These are phyloP conservation scores for Xylaria curta DNA, from an alignment of 495 filamentous ascomycete genomes.

Conservation along the genomic window DNA sequence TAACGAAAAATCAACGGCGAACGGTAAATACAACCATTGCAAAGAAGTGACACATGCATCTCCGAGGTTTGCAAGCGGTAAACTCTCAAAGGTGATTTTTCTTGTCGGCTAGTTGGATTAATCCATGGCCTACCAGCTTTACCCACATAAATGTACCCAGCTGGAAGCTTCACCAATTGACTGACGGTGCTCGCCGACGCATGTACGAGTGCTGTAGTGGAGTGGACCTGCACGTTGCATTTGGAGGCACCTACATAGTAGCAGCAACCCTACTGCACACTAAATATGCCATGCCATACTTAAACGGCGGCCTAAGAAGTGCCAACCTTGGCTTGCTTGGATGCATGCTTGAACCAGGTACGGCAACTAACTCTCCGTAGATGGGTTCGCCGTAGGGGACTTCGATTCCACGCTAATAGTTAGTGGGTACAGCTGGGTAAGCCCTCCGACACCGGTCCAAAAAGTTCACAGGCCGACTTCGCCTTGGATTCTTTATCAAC, in stretches of 20 bases:
- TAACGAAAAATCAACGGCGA: neutral
- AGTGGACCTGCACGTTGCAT: slow-evolving; percentile 7
- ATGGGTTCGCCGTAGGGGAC: neutral
- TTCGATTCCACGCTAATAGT: neutral
- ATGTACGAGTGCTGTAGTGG: neutral
- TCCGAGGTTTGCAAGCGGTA: neutral
- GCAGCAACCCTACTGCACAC: too few relatives aligned
- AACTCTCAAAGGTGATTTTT: too few relatives aligned
- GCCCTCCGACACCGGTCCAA: slow-evolving; percentile 49
- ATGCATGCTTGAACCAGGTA: neutral
- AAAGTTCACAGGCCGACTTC: slow-evolving; percentile 39
- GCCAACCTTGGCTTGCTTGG: neutral
- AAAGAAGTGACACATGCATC: neutral
- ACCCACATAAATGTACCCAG: too few relatives aligned
- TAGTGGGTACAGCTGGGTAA: slow-evolving; percentile 61
- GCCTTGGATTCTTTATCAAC: slow-evolving; percentile 8
- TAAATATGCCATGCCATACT: neutral
- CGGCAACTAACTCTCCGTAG: slow-evolving; percentile 7
- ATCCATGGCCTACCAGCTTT: too few relatives aligned
- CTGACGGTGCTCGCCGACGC: slow-evolving; percentile 2
- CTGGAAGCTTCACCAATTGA: too few relatives aligned
- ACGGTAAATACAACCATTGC: neutral
- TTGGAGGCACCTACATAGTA: neutral
- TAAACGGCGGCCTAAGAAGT: neutral
- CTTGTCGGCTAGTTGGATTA: too few relatives aligned